Evolutionary conservation across 768 basidiomycete genomes (phyloP).

Genomic region (Trametes cubensis): DNA sequence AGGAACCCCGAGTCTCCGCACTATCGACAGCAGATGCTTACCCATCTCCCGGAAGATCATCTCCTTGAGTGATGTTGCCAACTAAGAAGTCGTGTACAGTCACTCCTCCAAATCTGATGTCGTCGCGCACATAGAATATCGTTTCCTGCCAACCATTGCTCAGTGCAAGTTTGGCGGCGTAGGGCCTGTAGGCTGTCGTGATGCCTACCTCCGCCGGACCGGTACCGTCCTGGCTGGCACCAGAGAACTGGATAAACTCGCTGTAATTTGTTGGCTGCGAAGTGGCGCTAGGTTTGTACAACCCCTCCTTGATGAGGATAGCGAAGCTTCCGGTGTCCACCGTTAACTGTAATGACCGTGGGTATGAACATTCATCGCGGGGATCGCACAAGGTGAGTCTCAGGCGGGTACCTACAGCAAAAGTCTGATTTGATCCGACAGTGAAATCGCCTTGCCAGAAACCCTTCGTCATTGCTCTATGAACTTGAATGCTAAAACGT

Average conservation of each 20-base stretch:
- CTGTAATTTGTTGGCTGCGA: constrained; percentile 20
- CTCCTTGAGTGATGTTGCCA: constrained; percentile 21
- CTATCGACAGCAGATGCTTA: not conserved
- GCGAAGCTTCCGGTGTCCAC: constrained; percentile 25
- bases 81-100: constrained; percentile 12
- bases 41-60: constrained; percentile 20
- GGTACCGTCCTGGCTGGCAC: constrained; percentile 17
- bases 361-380: too few relatives aligned
- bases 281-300: constrained; percentile 14
- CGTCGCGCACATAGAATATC: constrained; percentile 15
- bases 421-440: constrained; percentile 10
- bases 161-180: not conserved
- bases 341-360: not conserved
- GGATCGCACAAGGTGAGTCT: not conserved
- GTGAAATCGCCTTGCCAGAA: constrained; percentile 18
- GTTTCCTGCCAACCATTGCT: not conserved
- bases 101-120: constrained; percentile 11
- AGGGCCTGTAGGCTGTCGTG: not conserved
- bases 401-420: constrained; percentile 3
- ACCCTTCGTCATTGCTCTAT: too few relatives aligned
- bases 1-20: not conserved
- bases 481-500: too few relatives aligned
- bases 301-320: constrained; percentile 12
- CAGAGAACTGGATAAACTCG: constrained; percentile 24
- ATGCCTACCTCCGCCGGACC: constrained; percentile 2